Base-by-base conservation (phyloP, 768 basidiomycete species). In the Kwoniella sp. region DNA sequence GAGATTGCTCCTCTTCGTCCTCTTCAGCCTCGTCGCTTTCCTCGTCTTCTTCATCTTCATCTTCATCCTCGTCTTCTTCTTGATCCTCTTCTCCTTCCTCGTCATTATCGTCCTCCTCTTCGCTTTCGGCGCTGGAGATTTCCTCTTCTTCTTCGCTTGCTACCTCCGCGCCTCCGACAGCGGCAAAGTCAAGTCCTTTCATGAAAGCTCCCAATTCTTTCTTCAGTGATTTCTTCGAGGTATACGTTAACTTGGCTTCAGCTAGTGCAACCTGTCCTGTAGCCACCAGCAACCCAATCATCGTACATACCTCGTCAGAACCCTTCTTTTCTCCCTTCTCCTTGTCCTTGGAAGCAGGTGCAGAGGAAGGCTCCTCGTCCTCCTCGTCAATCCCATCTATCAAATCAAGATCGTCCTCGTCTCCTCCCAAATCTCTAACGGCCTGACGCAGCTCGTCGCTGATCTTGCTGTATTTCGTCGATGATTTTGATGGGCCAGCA, bases 101-200 rank as follows among this genome's bases (percentile, higher is more conserved):
- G 1, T 69, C 71, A n/a, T 69, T 67, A 84, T 85, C 67, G 83
- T 83, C 31, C 82, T 83, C 57, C 85, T 82, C 74, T 85, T 86
- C 58, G 20, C 74, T 65, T 17, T 65, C 70, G 41, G 72, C 73
- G n/a, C 67, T 72, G 5, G 74, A 72, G 15, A 50, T 68, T 58
- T 69, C 66, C 30, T 59, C 69, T 31, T 85, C 81, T 22, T 79
- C 76, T 11, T 66, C 69, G 25, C 61, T 63, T 50, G 41, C 64
- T 29, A 68, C 69, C 22, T 68, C 56, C 1, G 53, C 61, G n/a
- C 45, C 64, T 20, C 62, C 60, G n/a, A 61, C 62, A 54, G 51
- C 52, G 12, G 58, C 62, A 55, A 80, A 78, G 61, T 80, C 73
- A 34, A 80, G 62, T 4, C 69, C 71, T 65, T 80, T 79, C 77